Conservation (phyloP, 495 filamentous ascomycete species). For the Letharia lupina region DNA sequence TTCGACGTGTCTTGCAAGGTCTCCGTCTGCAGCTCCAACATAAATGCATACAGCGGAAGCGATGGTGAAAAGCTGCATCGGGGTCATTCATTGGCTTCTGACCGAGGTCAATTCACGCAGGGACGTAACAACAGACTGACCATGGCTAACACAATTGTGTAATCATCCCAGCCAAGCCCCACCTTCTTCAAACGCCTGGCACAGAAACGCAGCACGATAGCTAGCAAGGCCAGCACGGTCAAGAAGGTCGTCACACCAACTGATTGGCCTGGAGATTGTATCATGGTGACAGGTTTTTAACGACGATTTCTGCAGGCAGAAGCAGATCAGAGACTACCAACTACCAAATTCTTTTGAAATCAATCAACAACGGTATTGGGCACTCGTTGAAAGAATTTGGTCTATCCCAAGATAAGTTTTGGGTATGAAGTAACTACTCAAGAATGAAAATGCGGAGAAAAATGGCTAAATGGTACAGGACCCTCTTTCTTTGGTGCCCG, state of each 20-base stretch:
- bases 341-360: not conserved
- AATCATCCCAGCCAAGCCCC: slow-evolving; percentile 7
- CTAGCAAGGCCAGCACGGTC: not conserved
- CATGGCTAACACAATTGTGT: slow-evolving; percentile 2
- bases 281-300: not conserved
- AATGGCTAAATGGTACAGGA: not conserved
- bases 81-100: not conserved
- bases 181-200: slow-evolving; percentile 9
- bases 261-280: not conserved
- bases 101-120: not conserved
- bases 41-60: slow-evolving; percentile 4
- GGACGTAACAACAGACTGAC: not conserved
- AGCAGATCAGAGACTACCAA: not conserved
- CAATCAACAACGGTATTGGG: not conserved
- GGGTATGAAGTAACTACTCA: not conserved
- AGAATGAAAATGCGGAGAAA: not conserved
- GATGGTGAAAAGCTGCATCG: not conserved
- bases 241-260: not conserved
- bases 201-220: slow-evolving; percentile 5
- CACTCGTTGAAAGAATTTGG: not conserved
- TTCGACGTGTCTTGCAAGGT: not conserved
- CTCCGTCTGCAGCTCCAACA: not conserved
- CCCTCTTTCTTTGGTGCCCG: not conserved
- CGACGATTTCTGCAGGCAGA: too few species aligned
- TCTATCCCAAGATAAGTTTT: not conserved